A percentile compares a stretch with the other conserved stretches of the same genome.
Conservation (phyloP, 116 monocot genomes). For the Iris pallida region DNA sequence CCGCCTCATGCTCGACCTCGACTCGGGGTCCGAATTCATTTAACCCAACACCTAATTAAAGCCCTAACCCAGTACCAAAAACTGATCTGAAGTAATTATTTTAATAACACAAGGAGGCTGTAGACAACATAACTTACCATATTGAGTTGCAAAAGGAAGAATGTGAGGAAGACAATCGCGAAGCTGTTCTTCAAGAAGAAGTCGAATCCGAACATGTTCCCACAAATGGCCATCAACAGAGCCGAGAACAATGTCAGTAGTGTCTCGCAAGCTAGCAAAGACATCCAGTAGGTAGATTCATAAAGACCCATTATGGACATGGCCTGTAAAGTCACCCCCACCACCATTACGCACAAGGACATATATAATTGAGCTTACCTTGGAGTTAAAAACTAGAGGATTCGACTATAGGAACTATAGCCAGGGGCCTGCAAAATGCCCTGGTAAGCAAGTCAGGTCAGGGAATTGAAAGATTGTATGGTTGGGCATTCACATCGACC, state of each 20-base stretch:
- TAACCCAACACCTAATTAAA: too few species aligned
- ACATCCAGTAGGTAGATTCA: constrained; percentile 88
- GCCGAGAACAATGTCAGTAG: constrained; percentile 50
- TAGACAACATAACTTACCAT: constrained; percentile 53
- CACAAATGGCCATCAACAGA: constrained; percentile 71
- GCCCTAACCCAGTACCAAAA: too few species aligned
- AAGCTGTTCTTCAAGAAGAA: constrained; percentile 87
- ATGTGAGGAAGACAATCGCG: constrained; percentile 66
- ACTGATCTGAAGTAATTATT: too few species aligned
- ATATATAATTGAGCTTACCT: constrained; percentile 14
- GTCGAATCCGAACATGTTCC: constrained; percentile 82
- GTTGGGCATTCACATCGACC: too few species aligned
- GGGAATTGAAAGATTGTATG: too few species aligned
- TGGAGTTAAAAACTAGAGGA: constrained; percentile 27
- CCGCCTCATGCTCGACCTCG: too few species aligned
- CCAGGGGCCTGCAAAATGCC: constrained; percentile 49
- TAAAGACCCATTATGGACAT: constrained; percentile 96
- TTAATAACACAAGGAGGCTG: not conserved
- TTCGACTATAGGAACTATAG: constrained; percentile 27
- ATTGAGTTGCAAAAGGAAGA: constrained; percentile 89
- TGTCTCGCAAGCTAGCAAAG: constrained; percentile 87
- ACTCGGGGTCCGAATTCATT: too few species aligned
- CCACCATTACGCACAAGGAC: too few species aligned
- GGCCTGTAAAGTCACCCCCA: constrained; percentile 53
- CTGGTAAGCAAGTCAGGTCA: too few species aligned